Evolutionary conservation across 148 eudicot genomes (phyloP).

Genomic region (Fallopia convolvulus): DNA sequence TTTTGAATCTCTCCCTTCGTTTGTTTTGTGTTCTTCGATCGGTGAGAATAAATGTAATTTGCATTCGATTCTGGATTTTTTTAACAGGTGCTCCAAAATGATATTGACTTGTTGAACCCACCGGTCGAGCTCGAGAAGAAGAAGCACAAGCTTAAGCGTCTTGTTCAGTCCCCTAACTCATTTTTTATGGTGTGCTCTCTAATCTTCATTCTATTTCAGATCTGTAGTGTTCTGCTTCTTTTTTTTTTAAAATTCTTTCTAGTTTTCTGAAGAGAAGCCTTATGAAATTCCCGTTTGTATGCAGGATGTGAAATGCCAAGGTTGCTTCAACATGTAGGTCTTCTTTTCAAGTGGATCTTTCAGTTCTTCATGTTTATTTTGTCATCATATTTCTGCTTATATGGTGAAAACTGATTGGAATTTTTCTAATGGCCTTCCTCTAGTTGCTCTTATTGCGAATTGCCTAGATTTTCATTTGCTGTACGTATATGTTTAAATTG

Average conservation of each 20-base stretch:
- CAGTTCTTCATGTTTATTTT: not conserved
- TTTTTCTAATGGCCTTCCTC: not conserved
- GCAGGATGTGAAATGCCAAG: slow-evolving; percentile 15
- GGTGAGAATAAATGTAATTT: not conserved
- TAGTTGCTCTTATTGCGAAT: not conserved
- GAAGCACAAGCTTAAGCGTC: slow-evolving; percentile 14
- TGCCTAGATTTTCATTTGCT: not conserved
- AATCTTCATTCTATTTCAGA: not conserved
- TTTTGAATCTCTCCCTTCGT: not conserved
- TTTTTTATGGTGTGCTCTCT: slow-evolving; percentile 4
- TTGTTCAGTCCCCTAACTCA: slow-evolving; percentile 12
- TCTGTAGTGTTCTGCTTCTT: not conserved
- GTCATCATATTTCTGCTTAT: not conserved
- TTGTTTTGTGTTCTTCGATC: not conserved
- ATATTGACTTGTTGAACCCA: slow-evolving; percentile 14
- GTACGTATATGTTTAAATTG: not conserved
- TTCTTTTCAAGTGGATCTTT: not conserved
- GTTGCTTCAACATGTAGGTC: slow-evolving; percentile 13
- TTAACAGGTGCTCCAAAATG: slow-evolving; percentile 11
- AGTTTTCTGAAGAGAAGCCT: not conserved
- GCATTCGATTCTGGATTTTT: not conserved
- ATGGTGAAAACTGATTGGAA: no score
- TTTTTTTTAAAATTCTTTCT: not conserved
- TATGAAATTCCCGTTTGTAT: not conserved
- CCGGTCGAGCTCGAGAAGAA: slow-evolving; percentile 14